Conservation (phyloP, 768 basidiomycete species). For the Kwoniella sp. region DNA sequence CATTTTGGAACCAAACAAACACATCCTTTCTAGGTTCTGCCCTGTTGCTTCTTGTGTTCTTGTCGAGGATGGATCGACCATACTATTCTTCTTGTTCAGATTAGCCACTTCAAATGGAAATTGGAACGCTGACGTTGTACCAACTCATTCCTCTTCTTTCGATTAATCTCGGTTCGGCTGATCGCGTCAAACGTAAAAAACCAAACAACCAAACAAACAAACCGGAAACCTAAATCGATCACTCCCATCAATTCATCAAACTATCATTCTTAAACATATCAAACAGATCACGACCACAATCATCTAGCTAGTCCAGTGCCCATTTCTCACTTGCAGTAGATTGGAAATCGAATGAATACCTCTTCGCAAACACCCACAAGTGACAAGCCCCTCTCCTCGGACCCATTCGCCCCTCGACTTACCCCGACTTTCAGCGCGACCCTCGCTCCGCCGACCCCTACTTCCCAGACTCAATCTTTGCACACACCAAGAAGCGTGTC, state of each 20-base stretch:
- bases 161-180: background rate
- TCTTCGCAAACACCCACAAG: background rate
- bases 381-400: background rate
- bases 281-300: background rate
- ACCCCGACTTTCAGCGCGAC: slow-evolving; percentile 17
- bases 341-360: slow-evolving; percentile 15
- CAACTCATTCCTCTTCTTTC: too few species aligned
- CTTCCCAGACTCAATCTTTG: slow-evolving; percentile 5
- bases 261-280: background rate
- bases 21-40: background rate
- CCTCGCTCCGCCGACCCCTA: slow-evolving; percentile 9
- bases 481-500: slow-evolving; percentile 20
- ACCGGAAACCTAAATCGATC: background rate
- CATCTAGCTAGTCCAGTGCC: too few species aligned
- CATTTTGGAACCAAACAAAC: slow-evolving; percentile 2
- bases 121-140: too few species aligned
- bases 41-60: too few species aligned
- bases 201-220: background rate
- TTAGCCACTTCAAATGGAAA: too few species aligned
- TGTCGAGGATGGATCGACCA: too few species aligned
- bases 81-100: too few species aligned
- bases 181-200: background rate
- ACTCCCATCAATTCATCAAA: background rate
- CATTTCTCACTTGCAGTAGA: too few species aligned
- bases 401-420: slow-evolving; percentile 21